These are phyloP conservation scores for Ambrosia trifida DNA, from an alignment of 129 eudicot species.

Conservation along the genomic window DNA sequence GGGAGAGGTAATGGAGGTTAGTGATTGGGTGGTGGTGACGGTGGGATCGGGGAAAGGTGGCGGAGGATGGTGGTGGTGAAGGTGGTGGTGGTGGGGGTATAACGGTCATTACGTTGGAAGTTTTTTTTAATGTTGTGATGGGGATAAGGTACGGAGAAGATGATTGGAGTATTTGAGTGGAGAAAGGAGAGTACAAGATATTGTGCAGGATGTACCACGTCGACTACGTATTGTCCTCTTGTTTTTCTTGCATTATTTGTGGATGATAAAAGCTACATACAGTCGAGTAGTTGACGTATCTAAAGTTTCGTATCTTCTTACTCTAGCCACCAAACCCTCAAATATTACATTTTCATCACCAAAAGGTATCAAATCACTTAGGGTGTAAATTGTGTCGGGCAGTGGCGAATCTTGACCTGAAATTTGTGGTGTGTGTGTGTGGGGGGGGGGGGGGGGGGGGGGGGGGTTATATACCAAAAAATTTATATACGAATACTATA, in stretches of 20 bases:
- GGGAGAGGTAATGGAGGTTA: slow-evolving; percentile 44
- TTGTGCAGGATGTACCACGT: slow-evolving; percentile 57
- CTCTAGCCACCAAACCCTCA: not conserved
- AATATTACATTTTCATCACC: not conserved
- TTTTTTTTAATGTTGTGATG: slow-evolving; percentile 2
- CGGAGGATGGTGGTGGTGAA: slow-evolving; percentile 17
- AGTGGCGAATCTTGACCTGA: too few species aligned
- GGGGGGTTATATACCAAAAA: too few species aligned
- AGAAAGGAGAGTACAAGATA: slow-evolving; percentile 33
- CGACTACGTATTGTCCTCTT: slow-evolving; percentile 39
- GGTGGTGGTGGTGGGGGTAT: slow-evolving; percentile 40
- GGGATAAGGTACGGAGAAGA: slow-evolving; percentile 41
- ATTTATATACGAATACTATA: too few species aligned
- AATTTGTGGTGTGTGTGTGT: too few species aligned
- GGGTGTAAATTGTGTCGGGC: too few species aligned
- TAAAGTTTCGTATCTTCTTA: slow-evolving; percentile 2
- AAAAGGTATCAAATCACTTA: not conserved
- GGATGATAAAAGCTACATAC: slow-evolving; percentile 25
- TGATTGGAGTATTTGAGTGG: slow-evolving; percentile 55
- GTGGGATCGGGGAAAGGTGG: slow-evolving; percentile 28
- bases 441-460: too few species aligned
- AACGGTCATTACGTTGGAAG: slow-evolving; percentile 49
- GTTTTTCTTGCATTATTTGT: slow-evolving; percentile 24
- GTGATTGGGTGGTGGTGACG: slow-evolving; percentile 21
- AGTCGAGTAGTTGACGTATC: not conserved